A percentile compares a stretch with the other conserved stretches of the same genome.
phyloP scores from a whole-genome alignment of 192 early-diverging fungal genomes.

The Podochytrium sp. region DNA sequence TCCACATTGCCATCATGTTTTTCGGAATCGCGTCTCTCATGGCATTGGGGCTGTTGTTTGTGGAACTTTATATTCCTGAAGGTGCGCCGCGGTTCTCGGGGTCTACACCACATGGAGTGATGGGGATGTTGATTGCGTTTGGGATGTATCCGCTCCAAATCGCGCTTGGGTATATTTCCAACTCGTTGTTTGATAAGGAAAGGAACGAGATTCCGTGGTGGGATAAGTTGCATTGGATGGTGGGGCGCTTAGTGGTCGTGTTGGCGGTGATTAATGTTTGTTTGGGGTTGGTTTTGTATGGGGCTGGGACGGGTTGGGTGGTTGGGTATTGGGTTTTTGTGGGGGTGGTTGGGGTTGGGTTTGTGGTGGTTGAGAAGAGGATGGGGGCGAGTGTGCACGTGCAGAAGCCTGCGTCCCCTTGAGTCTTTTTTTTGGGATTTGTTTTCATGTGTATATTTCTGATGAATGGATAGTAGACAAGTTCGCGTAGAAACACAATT shows the following conservation, averaged over 20 bases:
- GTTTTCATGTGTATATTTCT: no score
- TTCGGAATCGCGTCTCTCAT: slow-evolving; percentile 19
- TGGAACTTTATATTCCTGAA: slow-evolving; percentile 24
- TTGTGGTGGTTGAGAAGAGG: background rate
- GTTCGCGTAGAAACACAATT: no score
- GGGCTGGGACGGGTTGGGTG: background rate
- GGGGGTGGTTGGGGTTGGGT: background rate
- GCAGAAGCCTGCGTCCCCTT: no score
- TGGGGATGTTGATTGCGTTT: slow-evolving; percentile 16
- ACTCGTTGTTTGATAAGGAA: slow-evolving; percentile 33
- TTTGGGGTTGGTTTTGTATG: slow-evolving; percentile 32
- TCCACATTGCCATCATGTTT: slow-evolving; percentile 42
- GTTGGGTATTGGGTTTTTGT: slow-evolving; percentile 1
- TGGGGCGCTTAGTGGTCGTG: slow-evolving; percentile 44
- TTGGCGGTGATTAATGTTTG: slow-evolving; percentile 44
- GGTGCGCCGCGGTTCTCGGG: slow-evolving; percentile 5
- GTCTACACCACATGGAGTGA: background rate
- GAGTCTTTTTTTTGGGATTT: no score
- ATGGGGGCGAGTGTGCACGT: background rate
- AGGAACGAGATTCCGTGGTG: slow-evolving; percentile 38
- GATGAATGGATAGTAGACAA: no score
- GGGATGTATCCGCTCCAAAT: slow-evolving; percentile 29
- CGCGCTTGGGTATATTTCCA: slow-evolving; percentile 36
- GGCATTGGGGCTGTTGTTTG: slow-evolving; percentile 25
- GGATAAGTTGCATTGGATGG: slow-evolving; percentile 50